These are phyloP conservation scores for Funneliformis caledonium DNA, from an alignment of 371 early-diverging fungal species.

Conservation along the genomic window DNA sequence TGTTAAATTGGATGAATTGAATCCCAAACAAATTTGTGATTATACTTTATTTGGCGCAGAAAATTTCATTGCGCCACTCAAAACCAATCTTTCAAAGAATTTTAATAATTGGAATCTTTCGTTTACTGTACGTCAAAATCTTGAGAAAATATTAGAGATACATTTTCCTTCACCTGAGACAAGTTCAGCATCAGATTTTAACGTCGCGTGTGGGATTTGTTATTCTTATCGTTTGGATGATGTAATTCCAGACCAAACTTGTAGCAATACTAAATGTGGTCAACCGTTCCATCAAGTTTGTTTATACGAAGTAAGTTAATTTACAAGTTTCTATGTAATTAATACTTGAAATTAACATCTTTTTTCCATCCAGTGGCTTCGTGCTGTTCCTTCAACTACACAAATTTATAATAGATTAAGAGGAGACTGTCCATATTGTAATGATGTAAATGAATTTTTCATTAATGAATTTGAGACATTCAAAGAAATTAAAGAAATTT, in stretches of 20 bases:
- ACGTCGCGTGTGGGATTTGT: conserved; percentile 63
- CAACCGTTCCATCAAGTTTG: conserved; percentile 57
- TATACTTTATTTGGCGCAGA: conserved; percentile 53
- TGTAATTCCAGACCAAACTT: conserved; percentile 54
- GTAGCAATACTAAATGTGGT: conserved; percentile 53
- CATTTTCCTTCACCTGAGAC: conserved; percentile 46
- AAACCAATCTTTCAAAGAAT: conserved; percentile 43
- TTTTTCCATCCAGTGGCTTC: conserved; percentile 52
- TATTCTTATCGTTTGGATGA: conserved; percentile 53
- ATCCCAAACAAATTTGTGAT: conserved; percentile 43
- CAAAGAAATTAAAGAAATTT: background rate
- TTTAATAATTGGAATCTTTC: conserved; percentile 29
- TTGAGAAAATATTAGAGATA: conserved; percentile 37
- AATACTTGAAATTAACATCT: background rate
- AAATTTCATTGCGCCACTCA: conserved; percentile 44
- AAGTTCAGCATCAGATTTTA: conserved; percentile 48
- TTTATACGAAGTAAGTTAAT: conserved; percentile 51
- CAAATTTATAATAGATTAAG: conserved; percentile 59
- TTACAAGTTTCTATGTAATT: background rate
- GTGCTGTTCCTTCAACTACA: conserved; percentile 56
- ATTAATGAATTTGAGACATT: background rate
- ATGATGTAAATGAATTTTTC: conserved; percentile 48
- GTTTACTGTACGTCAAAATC: conserved; percentile 27
- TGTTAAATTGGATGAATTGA: conserved; percentile 45
- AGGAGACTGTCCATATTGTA: conserved; percentile 63